Conservation (phyloP, 1,284 basidiomycete species). For the Ceratobasidium sp. region DNA sequence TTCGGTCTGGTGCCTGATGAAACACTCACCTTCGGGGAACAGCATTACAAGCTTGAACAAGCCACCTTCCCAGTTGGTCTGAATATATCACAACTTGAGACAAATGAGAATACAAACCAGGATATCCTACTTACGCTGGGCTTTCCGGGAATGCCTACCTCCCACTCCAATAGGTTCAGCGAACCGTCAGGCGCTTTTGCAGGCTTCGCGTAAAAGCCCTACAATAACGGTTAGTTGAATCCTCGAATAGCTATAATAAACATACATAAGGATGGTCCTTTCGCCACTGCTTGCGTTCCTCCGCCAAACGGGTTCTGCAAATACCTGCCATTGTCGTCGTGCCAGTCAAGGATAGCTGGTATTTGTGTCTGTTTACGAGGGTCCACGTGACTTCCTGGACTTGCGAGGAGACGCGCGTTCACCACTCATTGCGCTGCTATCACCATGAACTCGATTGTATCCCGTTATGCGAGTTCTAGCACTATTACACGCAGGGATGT, state of each 20-base stretch:
- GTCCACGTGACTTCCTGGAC: constrained; percentile 37
- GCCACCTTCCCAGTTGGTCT: constrained; percentile 98
- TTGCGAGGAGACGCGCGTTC: constrained; percentile 44
- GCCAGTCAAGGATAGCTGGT: constrained; percentile 8
- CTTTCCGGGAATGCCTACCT: constrained; percentile 96
- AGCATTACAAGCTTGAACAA: constrained; percentile 94
- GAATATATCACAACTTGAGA: constrained; percentile 24
- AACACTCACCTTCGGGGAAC: constrained; percentile 88
- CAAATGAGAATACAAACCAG: background rate
- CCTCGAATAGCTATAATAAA: constrained; percentile 52
- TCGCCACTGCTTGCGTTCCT: constrained; percentile 99
- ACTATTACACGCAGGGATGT: constrained; percentile 67
- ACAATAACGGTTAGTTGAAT: constrained; percentile 44
- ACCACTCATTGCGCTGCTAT: constrained; percentile 48
- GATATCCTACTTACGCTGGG: constrained; percentile 69
- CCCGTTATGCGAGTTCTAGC: constrained; percentile 73
- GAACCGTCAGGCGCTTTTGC: constrained; percentile 91
- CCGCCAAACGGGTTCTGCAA: constrained; percentile 87
- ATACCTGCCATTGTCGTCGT: constrained; percentile 76
- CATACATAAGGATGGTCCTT: constrained; percentile 99
- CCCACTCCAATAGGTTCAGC: constrained; percentile 98
- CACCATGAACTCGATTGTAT: constrained; percentile 83
- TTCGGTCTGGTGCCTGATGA: constrained; percentile 47
- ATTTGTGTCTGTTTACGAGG: constrained; percentile 29
- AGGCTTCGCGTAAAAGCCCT: constrained; percentile 98